Base-by-base conservation (phyloP, 2,329 filamentous ascomycete species). In the Colletotrichum sp. region DNA sequence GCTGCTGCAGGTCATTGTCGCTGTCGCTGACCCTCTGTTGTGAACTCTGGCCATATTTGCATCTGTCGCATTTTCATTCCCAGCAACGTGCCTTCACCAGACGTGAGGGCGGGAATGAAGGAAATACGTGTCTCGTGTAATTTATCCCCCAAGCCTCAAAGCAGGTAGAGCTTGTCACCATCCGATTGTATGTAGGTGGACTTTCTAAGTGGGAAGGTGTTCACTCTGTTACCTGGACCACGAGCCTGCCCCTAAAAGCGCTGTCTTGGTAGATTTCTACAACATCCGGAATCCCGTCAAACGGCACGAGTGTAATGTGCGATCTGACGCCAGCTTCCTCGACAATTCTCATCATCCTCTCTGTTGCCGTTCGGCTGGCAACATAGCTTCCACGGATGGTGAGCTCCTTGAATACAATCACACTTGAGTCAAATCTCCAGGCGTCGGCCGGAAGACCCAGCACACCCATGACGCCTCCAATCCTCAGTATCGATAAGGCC, bases 311-410 rank as follows among this genome's bases (percentile, higher is more conserved):
- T 2, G 82, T 84, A 9, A 84, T 55, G 19, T 81, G 79, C 5
- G 82, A 83, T 61, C 76, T 76, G 3, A 84, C 78, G 7, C 78
- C 74, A 22, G 65, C 67, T 34, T 77, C 69, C n/a, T 78, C 80
- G 8, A 84, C 83, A 8, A 77, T 69, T 22, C 79, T 69, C 80
- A 85, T 81, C 83, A 85, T 85, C 27, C 80, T 77, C 39, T 80
- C 78, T 2, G 81, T 81, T 3, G 80, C 79, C 30, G 81, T 80
- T 8, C 67, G 77, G 63, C 80, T 81, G 8, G 82, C 78, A n/a
- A 84, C 82, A 68, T 84, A 84, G 69, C 80, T 84, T 15, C 82
- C 83, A 7, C 79, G 78, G 16, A 85, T 79, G 2, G 77, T 78
- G 49, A 85, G 69, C 75, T 84, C 82, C 25, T 78, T 77, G 49